Evolutionary conservation across 768 basidiomycete species (phyloP), one percentile per base, ranked within the genome.

Genomic region (Boletus rubroflammeus): DNA sequence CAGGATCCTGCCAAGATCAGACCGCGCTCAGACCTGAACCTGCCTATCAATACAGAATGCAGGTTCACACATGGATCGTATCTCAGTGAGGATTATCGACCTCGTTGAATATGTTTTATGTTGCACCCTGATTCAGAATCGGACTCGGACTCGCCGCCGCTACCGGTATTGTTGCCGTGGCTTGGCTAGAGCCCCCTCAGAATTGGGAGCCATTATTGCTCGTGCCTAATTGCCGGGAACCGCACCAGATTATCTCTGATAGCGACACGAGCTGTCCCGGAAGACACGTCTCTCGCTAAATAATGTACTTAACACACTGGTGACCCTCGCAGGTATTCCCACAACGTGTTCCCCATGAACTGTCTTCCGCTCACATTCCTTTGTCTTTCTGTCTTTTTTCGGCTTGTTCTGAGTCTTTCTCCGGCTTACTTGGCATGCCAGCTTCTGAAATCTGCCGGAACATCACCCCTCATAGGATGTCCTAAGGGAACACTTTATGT

Each of bases 401-500:
- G 21, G 28, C 38, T 57, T 35, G 53, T 34, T 31, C 21, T 47
- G 6, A 71, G 74, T 8, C 71, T 83, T 38, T 84, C 84, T 3
- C 75, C 81, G 0, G 50, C 63, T 15, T 80, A 78, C 58, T 47
- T 76, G 17, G 36, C 68, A 4, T 86, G 84, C 59, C 84, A 86
- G 59, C 59, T 79, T 25, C 72, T 79, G 61, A 84, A 83, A 54
- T 62, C 77, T 2, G 45, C 54, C 0, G 62, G 65, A 0, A 43
- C 63, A 4, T 78, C 79, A 4, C 78, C 83, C 15, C 67, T 84
- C 11, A 17, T 50, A 1, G 82, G 80, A 9, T 86, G 85, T 61
- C 81, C 82, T 0, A n/a, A 56, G 6, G 82, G 80, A 10, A 86
- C 84, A 0, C 67, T 86, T 4, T 85, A 78, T 53, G 84, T 86